Evolutionary conservation across 140 eudicot species (phyloP), one percentile per base, ranked within the genome.

Genomic region (Ambrosia hybrid): DNA sequence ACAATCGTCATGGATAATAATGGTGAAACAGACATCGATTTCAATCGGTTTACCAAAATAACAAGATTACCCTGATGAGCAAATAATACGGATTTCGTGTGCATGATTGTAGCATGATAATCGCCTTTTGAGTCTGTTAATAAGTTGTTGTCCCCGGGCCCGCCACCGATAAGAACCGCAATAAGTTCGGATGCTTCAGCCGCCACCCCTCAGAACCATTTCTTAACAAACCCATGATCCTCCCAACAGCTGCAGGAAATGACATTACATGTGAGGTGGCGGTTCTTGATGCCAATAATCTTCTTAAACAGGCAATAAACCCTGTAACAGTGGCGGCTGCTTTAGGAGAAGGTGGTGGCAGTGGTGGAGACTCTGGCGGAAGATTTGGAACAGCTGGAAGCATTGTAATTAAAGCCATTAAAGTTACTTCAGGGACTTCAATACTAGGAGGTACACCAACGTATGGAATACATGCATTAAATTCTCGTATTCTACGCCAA

Each of bases 341-440:
- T 94, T 94, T 94, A 14, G 99, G 99, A 64, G 99, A 94, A 75
- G 97, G 99, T 45, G 96, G 89, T 6, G 99, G 99, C 78, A 90
- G 77, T 57, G 99, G 97, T 39, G 95, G 96, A 34, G 94, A 76
- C 57, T 90, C 99, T 14, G 99, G 97, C n/a, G 97, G 99, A 55
- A 87, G 84, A 83, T 90, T 94, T 30, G 99, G 99, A 57, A 85
- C 85, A 55, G 97, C 96, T 63, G 99, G 99, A 34, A 94, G 89
- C 94, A 94, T 81, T 70, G 99, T 94, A 66, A 94, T 94, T 78
- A 94, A 83, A 60, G 99, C 99, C 99, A 94, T 94, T 73, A 94
- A 78, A 45, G 96, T 90, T 79, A 94, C 99, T 83, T 94, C 99
- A 74, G 99, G 99, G 66, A 94, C 99, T 81, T 94, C 99, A 34